Evolutionary conservation across 75 land plant species (phyloP).

Genomic region (Gnetum montanum): DNA sequence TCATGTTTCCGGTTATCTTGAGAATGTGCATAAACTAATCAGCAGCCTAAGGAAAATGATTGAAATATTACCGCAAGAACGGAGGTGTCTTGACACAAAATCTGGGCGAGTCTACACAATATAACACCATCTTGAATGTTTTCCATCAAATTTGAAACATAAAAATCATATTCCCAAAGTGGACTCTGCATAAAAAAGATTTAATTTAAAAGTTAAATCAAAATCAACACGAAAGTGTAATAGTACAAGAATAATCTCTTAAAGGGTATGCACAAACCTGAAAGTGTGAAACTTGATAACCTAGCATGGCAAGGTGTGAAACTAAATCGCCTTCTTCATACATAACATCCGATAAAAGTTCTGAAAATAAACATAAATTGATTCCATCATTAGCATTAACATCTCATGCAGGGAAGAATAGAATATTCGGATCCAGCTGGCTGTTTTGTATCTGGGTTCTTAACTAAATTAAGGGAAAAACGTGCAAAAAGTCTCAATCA

Average conservation of each 20-base stretch:
- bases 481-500: no score
- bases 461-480: no score
- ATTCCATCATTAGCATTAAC: neutral
- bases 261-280: constrained; percentile 61
- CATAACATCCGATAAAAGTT: constrained; percentile 57
- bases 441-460: no score
- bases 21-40: neutral
- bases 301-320: constrained; percentile 44
- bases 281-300: constrained; percentile 65
- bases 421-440: no score
- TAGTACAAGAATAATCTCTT: no score
- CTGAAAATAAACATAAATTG: constrained; percentile 12
- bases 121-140: constrained; percentile 77
- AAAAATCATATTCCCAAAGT: constrained; percentile 66
- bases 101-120: constrained; percentile 73
- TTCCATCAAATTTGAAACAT: constrained; percentile 43
- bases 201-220: no score
- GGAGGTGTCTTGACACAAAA: constrained; percentile 49
- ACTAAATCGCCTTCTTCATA: constrained; percentile 89
- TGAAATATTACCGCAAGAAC: constrained; percentile 40
- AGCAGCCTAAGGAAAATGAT: neutral
- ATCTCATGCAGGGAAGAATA: neutral
- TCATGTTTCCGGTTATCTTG: no score
- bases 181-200: constrained; percentile 52
- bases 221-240: no score